These are phyloP conservation scores for Boletus pseudo-olivaceus DNA, from an alignment of 768 basidiomycete species.

Conservation along the genomic window DNA sequence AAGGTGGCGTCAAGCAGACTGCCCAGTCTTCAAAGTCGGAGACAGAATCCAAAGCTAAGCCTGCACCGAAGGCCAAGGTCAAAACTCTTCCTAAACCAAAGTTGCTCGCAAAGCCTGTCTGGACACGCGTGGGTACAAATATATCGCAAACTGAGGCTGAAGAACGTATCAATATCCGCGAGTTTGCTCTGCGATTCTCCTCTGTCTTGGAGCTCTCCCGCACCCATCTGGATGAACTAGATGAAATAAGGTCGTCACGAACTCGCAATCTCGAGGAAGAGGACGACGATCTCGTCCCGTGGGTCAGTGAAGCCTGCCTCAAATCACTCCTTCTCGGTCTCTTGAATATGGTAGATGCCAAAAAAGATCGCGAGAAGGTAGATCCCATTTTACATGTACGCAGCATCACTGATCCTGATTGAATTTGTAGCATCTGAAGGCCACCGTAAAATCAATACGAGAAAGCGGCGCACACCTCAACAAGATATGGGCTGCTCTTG, in stretches of 20 bases:
- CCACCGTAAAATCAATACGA: slow-evolving; percentile 51
- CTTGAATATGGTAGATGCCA: slow-evolving; percentile 48
- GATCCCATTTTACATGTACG: neutral
- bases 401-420: neutral
- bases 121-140: slow-evolving; percentile 47
- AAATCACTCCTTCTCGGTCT: slow-evolving; percentile 63
- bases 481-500: slow-evolving; percentile 60
- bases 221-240: slow-evolving; percentile 62
- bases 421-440: slow-evolving; percentile 19
- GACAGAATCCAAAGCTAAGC: slow-evolving; percentile 14
- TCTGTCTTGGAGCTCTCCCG: slow-evolving; percentile 46
- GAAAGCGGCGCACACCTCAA: slow-evolving; percentile 51
- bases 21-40: slow-evolving; percentile 9
- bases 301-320: slow-evolving; percentile 65
- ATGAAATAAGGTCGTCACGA: slow-evolving; percentile 42
- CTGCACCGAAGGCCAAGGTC: slow-evolving; percentile 19
- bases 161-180: slow-evolving; percentile 66
- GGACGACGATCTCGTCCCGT: slow-evolving; percentile 37
- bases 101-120: slow-evolving; percentile 45
- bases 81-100: slow-evolving; percentile 33
- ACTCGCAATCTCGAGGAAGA: slow-evolving; percentile 38
- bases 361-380: slow-evolving; percentile 39
- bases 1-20: slow-evolving; percentile 6
- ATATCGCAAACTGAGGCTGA: slow-evolving; percentile 49
- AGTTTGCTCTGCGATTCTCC: slow-evolving; percentile 67